Conservation (phyloP, 352 stramenopile species). For the Globisporangium iwayamae region DNA sequence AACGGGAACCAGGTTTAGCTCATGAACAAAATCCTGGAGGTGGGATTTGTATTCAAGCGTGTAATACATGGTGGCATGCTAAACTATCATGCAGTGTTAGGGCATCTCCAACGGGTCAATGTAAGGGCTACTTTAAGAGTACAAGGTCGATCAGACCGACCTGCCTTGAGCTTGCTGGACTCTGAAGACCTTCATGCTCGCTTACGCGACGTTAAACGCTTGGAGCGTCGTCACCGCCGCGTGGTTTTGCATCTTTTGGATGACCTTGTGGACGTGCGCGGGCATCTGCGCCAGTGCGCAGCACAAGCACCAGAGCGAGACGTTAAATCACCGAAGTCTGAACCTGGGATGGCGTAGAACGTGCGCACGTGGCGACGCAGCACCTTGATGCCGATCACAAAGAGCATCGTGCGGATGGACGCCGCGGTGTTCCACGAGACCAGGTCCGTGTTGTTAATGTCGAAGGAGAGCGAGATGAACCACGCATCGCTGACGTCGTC, state of each 20-base stretch:
- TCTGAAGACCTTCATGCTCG: no score
- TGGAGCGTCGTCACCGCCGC: slow-evolving; percentile 7
- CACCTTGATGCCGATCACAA: neutral
- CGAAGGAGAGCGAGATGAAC: slow-evolving; percentile 18
- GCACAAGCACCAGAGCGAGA: slow-evolving; percentile 16
- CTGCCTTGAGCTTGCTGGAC: no score
- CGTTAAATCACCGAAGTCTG: neutral
- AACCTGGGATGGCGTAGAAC: neutral
- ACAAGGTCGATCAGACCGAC: no score
- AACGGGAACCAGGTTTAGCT: neutral
- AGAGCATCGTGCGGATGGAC: neutral
- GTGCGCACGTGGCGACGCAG: neutral
- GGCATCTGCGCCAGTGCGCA: slow-evolving; percentile 25
- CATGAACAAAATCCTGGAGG: no score
- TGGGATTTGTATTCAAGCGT: no score
- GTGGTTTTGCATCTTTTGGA: neutral
- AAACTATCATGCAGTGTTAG: no score
- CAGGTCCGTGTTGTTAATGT: slow-evolving; percentile 1
- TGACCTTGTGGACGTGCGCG: slow-evolving; percentile 17
- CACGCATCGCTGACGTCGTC: no score
- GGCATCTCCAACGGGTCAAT: no score
- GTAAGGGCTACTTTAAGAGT: no score
- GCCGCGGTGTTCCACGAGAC: neutral
- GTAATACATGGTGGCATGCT: no score
- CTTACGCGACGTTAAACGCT: slow-evolving; percentile 5